Base-by-base conservation (phyloP, 2,329 filamentous ascomycete genomes). In the Trichoderma sp. region DNA sequence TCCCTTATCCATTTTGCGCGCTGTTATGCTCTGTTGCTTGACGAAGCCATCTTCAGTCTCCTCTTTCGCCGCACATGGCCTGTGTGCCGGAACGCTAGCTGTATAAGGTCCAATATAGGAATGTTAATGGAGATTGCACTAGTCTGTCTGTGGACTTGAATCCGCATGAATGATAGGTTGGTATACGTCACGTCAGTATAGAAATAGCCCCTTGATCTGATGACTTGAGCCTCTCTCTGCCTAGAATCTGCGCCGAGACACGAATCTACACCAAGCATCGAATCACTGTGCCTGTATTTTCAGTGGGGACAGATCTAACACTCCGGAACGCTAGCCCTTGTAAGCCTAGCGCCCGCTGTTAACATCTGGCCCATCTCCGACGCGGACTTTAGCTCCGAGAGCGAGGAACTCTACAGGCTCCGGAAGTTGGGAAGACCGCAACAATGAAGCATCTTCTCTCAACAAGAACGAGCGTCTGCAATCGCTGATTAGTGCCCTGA, bases 321-420 rank as follows among this genome's bases (percentile, higher is more conserved):
- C 63, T 66, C 63, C 63, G 63, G 63, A 66, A 66, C 51, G 63
- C 63, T 66, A 66, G 63, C 63, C 52, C 8, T 2, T 46, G 2
- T 26, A 24, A 26, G 52, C 18, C 52, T 66, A 66, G 63, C n/a
- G 4, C n/a, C 52, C 52, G 37, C 63, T 24, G 26, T 32, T 56
- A n/a, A 32, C 51, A 37, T 43, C 18, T 37, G 18, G 49, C 3
- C 61, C 61, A 6, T 52, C 37, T 49, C 37, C 26, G 14, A 46
- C 37, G 37, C 52, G 61, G 30, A 7, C 24, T 46, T 66, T 56
- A 32, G 51, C 34, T 32, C 61, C 52, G 52, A 66, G 52, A 66
- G 52, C 52, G 43, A 46, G 37, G 34, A 56, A 56, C 61, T 32
- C 51, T 32, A 34, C 21, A 56, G 61, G 21, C 14, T 4, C 16